These are phyloP conservation scores for Massarina eburnea DNA, from an alignment of 2,329 filamentous ascomycete species.

Conservation along the genomic window DNA sequence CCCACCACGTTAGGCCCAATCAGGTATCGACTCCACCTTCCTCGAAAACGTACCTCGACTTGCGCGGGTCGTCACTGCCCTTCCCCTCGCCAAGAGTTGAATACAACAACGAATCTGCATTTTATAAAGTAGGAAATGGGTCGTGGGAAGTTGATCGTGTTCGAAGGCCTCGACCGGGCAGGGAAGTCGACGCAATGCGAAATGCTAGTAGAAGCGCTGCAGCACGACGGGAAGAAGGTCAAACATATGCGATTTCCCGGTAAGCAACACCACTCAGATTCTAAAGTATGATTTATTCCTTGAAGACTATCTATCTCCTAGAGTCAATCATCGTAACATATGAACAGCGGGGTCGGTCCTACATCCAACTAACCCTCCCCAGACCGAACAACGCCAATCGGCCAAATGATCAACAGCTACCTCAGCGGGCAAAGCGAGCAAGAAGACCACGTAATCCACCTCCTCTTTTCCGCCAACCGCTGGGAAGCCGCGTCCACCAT, in stretches of 20 bases:
- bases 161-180: constrained; percentile 86
- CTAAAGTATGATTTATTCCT: background rate
- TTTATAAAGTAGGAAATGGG: constrained; percentile 23
- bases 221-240: constrained; percentile 54
- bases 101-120: too few relatives aligned
- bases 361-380: background rate
- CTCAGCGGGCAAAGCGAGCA: constrained; percentile 71
- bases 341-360: too few relatives aligned
- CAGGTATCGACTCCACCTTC: too few relatives aligned
- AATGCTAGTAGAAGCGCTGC: constrained; percentile 60
- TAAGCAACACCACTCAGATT: constrained; percentile 38
- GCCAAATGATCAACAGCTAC: constrained; percentile 83
- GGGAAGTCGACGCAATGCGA: constrained; percentile 92
- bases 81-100: background rate
- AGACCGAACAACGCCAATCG: constrained; percentile 84
- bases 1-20: background rate
- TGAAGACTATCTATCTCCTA: too few relatives aligned
- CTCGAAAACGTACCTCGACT: background rate
- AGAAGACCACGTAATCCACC: constrained; percentile 86
- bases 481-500: constrained; percentile 67
- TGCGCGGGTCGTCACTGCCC: background rate
- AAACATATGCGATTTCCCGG: constrained; percentile 68
- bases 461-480: constrained; percentile 86
- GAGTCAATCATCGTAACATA: background rate
- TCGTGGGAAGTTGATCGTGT: constrained; percentile 75